Evolutionary conservation across 2,329 filamentous ascomycete genomes (phyloP).

Genomic region (Fusarium udum): DNA sequence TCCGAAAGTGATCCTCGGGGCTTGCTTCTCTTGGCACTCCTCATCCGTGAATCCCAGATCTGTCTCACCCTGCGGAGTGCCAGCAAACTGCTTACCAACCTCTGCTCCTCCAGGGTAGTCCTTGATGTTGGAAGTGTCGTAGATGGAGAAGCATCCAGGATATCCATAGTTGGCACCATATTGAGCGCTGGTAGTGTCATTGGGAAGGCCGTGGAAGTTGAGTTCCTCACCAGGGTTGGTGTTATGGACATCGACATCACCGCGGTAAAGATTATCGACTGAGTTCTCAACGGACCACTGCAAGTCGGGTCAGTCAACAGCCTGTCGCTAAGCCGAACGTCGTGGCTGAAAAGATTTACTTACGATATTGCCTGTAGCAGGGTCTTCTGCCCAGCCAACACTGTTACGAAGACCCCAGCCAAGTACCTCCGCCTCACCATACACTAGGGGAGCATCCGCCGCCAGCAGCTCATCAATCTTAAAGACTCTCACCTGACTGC

Average conservation of each 20-base stretch:
- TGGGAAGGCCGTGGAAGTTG: constrained; percentile 7
- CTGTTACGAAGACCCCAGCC: constrained; percentile 15
- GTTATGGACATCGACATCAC: constrained; percentile 1
- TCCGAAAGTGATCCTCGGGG: not conserved
- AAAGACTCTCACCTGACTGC: constrained; percentile 5
- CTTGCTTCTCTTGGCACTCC: constrained; percentile 7
- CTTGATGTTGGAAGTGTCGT: not conserved
- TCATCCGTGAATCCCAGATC: constrained; percentile 13
- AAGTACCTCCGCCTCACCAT: not conserved
- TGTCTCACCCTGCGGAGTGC: not conserved
- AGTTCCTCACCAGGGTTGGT: constrained; percentile 12
- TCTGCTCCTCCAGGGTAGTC: not conserved
- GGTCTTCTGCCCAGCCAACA: constrained; percentile 11
- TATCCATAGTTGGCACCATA: constrained; percentile 12
- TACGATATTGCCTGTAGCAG: constrained; percentile 2
- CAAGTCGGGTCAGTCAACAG: not conserved
- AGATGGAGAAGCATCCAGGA: constrained; percentile 9
- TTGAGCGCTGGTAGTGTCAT: not conserved
- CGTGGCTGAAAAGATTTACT: not conserved
- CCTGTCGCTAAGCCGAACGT: fast-evolving
- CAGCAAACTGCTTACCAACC: constrained; percentile 8
- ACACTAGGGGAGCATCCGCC: not conserved
- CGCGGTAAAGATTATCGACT: constrained; percentile 9
- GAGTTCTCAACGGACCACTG: constrained; percentile 18
- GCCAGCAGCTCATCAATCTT: not conserved